phyloP scores from a whole-genome alignment of 2,329 filamentous ascomycete genomes.

The Alternaria infectoria region DNA sequence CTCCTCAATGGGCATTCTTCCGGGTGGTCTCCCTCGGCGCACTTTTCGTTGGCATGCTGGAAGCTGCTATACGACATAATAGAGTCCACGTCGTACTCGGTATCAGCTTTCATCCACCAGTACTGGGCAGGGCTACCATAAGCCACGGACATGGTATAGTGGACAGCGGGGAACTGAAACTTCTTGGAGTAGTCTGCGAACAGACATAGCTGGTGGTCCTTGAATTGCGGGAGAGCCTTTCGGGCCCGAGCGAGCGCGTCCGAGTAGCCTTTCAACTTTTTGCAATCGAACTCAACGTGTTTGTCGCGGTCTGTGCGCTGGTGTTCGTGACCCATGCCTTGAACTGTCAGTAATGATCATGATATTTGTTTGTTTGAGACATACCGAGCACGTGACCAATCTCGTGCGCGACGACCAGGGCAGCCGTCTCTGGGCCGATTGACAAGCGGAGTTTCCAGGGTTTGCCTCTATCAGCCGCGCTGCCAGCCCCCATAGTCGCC shows the following conservation, averaged over 20 bases:
- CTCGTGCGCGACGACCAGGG: background rate
- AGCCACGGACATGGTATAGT: background rate
- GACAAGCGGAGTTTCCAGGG: background rate
- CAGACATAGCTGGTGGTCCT: background rate
- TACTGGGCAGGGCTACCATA: background rate
- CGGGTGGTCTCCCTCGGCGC: background rate
- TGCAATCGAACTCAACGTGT: background rate
- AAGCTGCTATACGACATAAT: background rate
- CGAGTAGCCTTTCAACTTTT: background rate
- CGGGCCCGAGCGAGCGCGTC: background rate
- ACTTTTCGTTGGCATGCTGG: background rate
- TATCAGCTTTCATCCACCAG: background rate
- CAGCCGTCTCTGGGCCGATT: background rate
- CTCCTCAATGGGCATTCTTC: background rate
- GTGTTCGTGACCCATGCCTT: background rate
- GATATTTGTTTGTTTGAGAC: background rate
- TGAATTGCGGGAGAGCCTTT: background rate
- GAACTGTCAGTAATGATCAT: background rate
- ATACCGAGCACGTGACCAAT: background rate
- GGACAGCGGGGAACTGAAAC: background rate
- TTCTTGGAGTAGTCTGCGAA: background rate
- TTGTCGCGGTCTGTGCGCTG: background rate
- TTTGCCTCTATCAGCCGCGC: background rate
- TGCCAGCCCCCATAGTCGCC: background rate
- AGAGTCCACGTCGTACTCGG: background rate